A percentile compares a stretch with the other conserved stretches of the same genome.
Conservation (phyloP, 2,329 filamentous ascomycete species). For the Penicillium sp. region DNA sequence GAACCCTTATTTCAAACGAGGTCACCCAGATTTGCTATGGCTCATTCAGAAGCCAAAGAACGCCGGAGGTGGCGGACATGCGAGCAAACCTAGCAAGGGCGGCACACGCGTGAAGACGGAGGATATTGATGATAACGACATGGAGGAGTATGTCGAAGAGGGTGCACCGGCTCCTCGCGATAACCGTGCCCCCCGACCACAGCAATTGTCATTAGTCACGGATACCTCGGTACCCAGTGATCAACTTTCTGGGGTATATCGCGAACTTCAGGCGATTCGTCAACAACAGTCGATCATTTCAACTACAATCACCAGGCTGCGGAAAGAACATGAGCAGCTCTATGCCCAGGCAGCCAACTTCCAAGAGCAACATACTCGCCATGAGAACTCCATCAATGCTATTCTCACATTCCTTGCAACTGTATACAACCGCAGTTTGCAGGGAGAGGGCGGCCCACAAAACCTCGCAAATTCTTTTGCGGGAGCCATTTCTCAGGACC, state of each 20-base stretch:
- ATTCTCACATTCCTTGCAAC: conserved; percentile 96
- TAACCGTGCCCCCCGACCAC: conserved; percentile 35
- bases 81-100: conserved; percentile 52
- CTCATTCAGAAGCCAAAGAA: conserved; percentile 94
- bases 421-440: conserved; percentile 89
- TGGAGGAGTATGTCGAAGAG: conserved; percentile 58
- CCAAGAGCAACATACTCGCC: conserved; percentile 88
- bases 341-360: conserved; percentile 87
- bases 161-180: conserved; percentile 33
- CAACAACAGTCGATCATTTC: conserved; percentile 85
- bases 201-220: conserved; percentile 46
- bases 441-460: conserved; percentile 72
- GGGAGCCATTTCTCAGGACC: conserved; percentile 66
- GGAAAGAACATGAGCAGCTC: conserved; percentile 81
- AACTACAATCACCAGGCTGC: conserved; percentile 73
- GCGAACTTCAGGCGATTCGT: conserved; percentile 77
- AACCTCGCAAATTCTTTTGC: conserved; percentile 84
- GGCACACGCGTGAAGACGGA: conserved; percentile 49
- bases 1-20: conserved; percentile 92
- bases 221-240: conserved; percentile 59
- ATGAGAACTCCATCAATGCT: conserved; percentile 98
- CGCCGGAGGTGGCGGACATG: conserved; percentile 50
- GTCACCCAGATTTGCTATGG: conserved; percentile 90
- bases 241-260: conserved; percentile 73
- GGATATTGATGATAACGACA: conserved; percentile 62